These are phyloP conservation scores for Yamadazyma atmosphaerica DNA, from an alignment of 1,139 yeast genomes.

Conservation along the genomic window DNA sequence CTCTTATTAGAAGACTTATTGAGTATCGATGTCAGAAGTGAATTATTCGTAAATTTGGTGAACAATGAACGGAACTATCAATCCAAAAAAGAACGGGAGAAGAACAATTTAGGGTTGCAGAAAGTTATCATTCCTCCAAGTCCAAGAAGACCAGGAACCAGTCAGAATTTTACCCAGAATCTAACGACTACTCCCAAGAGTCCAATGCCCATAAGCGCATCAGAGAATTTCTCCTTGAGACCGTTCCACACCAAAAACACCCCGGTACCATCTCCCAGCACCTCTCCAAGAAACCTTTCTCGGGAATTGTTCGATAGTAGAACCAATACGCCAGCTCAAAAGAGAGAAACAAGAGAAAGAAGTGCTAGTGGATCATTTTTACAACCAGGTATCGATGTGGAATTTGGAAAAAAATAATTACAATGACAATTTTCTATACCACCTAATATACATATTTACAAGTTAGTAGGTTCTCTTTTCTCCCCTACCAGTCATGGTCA, in stretches of 20 bases:
- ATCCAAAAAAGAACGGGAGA: slow-evolving; percentile 33
- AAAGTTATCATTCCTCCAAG: slow-evolving; percentile 20
- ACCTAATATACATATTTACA: slow-evolving; percentile 5
- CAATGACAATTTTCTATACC: neutral
- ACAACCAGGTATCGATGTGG: slow-evolving; percentile 31
- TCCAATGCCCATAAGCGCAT: slow-evolving; percentile 12
- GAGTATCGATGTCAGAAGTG: slow-evolving; percentile 23
- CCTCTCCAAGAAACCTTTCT: slow-evolving; percentile 36
- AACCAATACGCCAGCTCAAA: slow-evolving; percentile 3
- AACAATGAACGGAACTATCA: slow-evolving; percentile 29
- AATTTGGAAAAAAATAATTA: slow-evolving; percentile 23
- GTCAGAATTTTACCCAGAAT: neutral
- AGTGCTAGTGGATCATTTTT: slow-evolving; percentile 27
- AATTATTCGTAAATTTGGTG: slow-evolving; percentile 28
- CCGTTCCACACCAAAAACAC: slow-evolving; percentile 46
- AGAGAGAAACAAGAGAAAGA: slow-evolving; percentile 11
- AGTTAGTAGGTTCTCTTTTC: neutral
- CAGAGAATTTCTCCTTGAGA: slow-evolving; percentile 39
- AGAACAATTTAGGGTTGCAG: slow-evolving; percentile 24
- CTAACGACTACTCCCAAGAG: slow-evolving; percentile 7
- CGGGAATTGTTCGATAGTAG: slow-evolving; percentile 13
- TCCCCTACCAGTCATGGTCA: slow-evolving; percentile 39
- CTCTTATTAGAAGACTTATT: slow-evolving; percentile 31
- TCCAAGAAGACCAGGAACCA: slow-evolving; percentile 13
- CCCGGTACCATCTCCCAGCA: slow-evolving; percentile 42